These are phyloP conservation scores for Rhinocladiella mackenziei DNA, from an alignment of 2,329 filamentous ascomycete species.

Conservation along the genomic window DNA sequence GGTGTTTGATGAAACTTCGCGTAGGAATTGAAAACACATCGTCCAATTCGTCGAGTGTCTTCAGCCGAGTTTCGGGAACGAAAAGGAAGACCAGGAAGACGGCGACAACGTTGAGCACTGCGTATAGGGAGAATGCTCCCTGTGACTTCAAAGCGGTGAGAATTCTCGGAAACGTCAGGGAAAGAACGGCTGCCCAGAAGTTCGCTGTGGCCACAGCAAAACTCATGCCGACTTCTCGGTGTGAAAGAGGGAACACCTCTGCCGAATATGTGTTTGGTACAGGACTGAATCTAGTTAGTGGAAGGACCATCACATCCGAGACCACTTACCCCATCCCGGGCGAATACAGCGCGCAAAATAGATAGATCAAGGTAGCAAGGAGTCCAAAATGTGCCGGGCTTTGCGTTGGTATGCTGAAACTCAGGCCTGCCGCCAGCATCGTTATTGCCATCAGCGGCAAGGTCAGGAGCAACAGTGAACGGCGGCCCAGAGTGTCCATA, in stretches of 20 bases:
- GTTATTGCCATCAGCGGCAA: conserved; percentile 54
- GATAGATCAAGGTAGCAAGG: conserved; percentile 28
- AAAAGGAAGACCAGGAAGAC: conserved; percentile 58
- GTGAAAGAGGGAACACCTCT: conserved; percentile 54
- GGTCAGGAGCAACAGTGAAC: conserved; percentile 54
- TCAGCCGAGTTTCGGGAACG: conserved; percentile 49
- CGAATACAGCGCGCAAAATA: conserved; percentile 30
- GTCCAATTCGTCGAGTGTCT: conserved; percentile 53
- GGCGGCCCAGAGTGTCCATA: conserved; percentile 58
- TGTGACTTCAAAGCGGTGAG: conserved; percentile 35
- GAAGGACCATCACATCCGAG: too few relatives aligned
- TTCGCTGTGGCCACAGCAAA: conserved; percentile 41
- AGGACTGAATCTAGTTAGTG: conserved; percentile 10
- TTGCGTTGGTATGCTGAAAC: conserved; percentile 37
- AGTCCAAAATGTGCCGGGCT: conserved; percentile 27
- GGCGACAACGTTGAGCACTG: conserved; percentile 54
- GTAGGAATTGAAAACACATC: conserved; percentile 42
- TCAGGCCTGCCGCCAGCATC: conserved; percentile 41
- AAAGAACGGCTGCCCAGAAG: conserved; percentile 41
- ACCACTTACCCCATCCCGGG: conserved; percentile 54
- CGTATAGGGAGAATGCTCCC: conserved; percentile 41
- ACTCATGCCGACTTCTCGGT: conserved; percentile 47
- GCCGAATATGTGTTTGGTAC: conserved; percentile 53
- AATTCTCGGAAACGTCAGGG: conserved; percentile 39
- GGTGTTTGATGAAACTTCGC: conserved; percentile 51